These are phyloP conservation scores for Cenchrus purpureus DNA, from an alignment of 176 grass and related monocot species.

Conservation along the genomic window DNA sequence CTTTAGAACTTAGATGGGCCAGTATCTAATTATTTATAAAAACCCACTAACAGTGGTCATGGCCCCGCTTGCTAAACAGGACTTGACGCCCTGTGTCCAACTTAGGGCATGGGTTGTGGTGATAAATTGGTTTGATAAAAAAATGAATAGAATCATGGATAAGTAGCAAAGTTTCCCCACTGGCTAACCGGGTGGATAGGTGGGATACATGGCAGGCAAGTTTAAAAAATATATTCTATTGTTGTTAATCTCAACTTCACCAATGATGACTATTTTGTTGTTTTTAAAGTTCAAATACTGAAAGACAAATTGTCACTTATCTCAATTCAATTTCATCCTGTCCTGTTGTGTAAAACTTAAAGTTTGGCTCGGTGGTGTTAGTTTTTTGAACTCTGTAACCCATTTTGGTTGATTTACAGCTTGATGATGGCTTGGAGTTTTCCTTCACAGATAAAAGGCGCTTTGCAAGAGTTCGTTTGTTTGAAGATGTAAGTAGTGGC, in stretches of 20 bases:
- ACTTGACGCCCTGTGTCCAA: neutral
- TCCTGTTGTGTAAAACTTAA: neutral
- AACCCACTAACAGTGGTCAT: neutral
- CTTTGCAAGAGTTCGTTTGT: constrained; percentile 83
- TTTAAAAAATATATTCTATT: neutral
- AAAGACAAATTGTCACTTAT: neutral
- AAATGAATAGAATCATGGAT: neutral
- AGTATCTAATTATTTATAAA: neutral
- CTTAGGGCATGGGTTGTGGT: neutral
- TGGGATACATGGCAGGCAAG: neutral
- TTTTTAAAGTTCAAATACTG: neutral
- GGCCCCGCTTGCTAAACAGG: neutral
- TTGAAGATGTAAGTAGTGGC: constrained; percentile 67
- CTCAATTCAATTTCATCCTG: neutral
- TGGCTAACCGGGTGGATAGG: neutral
- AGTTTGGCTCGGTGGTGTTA: neutral
- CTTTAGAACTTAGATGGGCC: neutral
- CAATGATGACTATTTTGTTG: neutral
- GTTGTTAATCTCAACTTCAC: neutral
- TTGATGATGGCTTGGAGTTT: constrained; percentile 94
- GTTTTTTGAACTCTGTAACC: neutral
- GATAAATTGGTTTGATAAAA: neutral
- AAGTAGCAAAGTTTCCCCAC: neutral
- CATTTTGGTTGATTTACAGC: constrained; percentile 46
- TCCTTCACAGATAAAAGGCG: constrained; percentile 98